Evolutionary conservation across 805 yeast species (phyloP).

Genomic region (Nakazawaea wyomingensis): DNA sequence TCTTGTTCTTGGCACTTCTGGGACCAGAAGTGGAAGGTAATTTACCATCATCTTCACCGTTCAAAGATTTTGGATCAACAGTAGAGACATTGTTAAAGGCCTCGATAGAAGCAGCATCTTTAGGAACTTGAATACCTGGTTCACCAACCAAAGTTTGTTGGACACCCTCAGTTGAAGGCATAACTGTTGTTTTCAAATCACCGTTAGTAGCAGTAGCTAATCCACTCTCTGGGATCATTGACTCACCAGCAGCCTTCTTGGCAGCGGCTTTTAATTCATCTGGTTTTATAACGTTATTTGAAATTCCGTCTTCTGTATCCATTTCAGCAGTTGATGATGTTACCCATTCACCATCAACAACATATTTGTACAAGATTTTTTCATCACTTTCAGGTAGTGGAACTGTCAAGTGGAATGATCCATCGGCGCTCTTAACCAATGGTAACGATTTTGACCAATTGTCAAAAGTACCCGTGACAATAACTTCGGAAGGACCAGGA

Average conservation of each 20-base stretch:
- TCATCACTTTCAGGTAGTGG: slow-evolving; percentile 22
- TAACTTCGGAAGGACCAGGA: slow-evolving; percentile 33
- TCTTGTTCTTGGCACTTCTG: slow-evolving; percentile 15
- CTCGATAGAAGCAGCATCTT: slow-evolving; percentile 48
- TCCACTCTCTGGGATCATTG: slow-evolving; percentile 49
- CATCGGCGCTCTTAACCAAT: slow-evolving; percentile 38
- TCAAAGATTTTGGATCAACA: slow-evolving; percentile 49
- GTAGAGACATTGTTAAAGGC: slow-evolving; percentile 44
- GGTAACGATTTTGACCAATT: slow-evolving; percentile 48
- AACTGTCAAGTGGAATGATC: slow-evolving; percentile 26
- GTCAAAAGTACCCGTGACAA: slow-evolving; percentile 59
- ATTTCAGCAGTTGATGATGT: slow-evolving; percentile 33
- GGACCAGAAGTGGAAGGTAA: slow-evolving; percentile 9
- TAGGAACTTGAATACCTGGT: slow-evolving; percentile 63
- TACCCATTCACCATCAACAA: slow-evolving; percentile 58
- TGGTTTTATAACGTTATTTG: slow-evolving; percentile 43
- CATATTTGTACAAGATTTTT: slow-evolving; percentile 43
- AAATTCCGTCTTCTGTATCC: slow-evolving; percentile 46
- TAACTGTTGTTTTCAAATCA: slow-evolving; percentile 30
- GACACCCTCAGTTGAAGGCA: slow-evolving; percentile 39
- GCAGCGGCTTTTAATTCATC: slow-evolving; percentile 32
- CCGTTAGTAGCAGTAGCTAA: slow-evolving; percentile 21
- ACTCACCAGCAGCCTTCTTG: slow-evolving; percentile 26
- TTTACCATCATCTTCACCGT: slow-evolving; percentile 24
- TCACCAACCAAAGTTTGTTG: slow-evolving; percentile 48